phyloP scores from a whole-genome alignment of 2,329 filamentous ascomycete genomes.

The Ascosphaera apis region DNA sequence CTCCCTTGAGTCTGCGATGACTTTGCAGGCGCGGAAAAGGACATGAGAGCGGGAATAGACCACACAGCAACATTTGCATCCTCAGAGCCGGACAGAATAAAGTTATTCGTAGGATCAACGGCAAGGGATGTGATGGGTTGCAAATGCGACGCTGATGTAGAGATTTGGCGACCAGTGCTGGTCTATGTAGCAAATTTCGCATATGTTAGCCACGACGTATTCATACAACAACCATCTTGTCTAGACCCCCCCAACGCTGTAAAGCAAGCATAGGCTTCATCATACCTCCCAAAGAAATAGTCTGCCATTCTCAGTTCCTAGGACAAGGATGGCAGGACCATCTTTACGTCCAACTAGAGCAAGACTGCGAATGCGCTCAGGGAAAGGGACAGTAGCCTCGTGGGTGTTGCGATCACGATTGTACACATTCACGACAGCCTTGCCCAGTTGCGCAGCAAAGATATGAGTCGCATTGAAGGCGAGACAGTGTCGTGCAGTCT shows the following conservation, averaged over 20 bases:
- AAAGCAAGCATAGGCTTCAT: conserved; percentile 7
- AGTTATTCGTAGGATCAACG: conserved; percentile 37
- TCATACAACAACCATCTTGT: too few relatives aligned
- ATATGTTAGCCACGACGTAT: conserved; percentile 5
- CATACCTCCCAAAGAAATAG: conserved; percentile 81
- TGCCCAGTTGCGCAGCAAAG: conserved; percentile 77
- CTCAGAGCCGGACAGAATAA: conserved; percentile 23
- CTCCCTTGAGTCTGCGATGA: conserved; percentile 18
- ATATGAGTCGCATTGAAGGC: conserved; percentile 63
- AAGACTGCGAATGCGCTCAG: conserved; percentile 62
- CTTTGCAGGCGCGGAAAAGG: conserved; percentile 26
- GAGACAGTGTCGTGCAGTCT: conserved; percentile 52
- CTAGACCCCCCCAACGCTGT: background rate
- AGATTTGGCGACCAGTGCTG: conserved; percentile 22
- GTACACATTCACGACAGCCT: conserved; percentile 85
- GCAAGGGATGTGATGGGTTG: conserved; percentile 47
- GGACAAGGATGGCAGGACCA: conserved; percentile 33
- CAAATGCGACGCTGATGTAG: conserved; percentile 20
- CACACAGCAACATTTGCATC: conserved; percentile 87
- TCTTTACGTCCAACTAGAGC: conserved; percentile 39
- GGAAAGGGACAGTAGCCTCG: conserved; percentile 70
- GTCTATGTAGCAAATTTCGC: conserved; percentile 10
- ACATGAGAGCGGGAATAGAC: conserved; percentile 55
- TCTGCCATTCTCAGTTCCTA: conserved; percentile 69
- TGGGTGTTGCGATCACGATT: conserved; percentile 62